These are phyloP conservation scores for Kwoniella shivajii DNA, from an alignment of 1,284 basidiomycete species.

Conservation along the genomic window DNA sequence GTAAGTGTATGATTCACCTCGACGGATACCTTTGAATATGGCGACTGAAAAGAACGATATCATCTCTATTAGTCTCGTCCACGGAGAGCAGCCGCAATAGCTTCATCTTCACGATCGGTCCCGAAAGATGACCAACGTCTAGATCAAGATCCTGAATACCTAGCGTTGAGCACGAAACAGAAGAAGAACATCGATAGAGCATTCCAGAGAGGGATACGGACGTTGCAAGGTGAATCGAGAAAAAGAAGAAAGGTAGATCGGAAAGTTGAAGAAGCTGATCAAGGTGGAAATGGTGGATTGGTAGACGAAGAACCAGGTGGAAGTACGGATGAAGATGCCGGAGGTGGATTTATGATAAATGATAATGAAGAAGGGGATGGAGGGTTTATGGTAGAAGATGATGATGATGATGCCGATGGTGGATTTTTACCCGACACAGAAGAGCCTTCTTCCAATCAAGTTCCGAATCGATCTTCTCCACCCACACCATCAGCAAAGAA, in stretches of 20 bases:
- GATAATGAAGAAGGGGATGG: slow-evolving; percentile 16
- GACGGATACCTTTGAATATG: neutral
- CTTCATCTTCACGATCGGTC: neutral
- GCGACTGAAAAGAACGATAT: neutral
- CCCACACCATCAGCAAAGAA: neutral
- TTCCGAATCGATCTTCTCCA: slow-evolving; percentile 1
- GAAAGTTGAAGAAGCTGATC: neutral
- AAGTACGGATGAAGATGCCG: slow-evolving; percentile 18
- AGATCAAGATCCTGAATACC: slow-evolving; percentile 50
- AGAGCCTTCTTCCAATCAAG: neutral
- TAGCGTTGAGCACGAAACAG: slow-evolving; percentile 38
- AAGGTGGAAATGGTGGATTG: slow-evolving; percentile 8
- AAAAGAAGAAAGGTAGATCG: slow-evolving; percentile 15
- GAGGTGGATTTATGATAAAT: slow-evolving; percentile 31
- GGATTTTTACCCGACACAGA: slow-evolving; percentile 16
- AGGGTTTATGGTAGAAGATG: slow-evolving; percentile 16
- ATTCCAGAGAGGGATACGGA: slow-evolving; percentile 39
- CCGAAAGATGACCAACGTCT: neutral
- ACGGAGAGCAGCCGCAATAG: slow-evolving; percentile 8
- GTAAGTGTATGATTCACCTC: too few relatives aligned
- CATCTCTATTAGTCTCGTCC: slow-evolving; percentile 10
- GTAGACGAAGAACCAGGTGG: slow-evolving; percentile 20
- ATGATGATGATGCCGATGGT: slow-evolving; percentile 5
- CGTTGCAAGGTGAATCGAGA: neutral
- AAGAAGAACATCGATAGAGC: slow-evolving; percentile 42